Percentiles rank a stretch among this genome's conserved stretches.
phyloP scores from a whole-genome alignment of 306 rosid species.

The Pyrus communis region DNA sequence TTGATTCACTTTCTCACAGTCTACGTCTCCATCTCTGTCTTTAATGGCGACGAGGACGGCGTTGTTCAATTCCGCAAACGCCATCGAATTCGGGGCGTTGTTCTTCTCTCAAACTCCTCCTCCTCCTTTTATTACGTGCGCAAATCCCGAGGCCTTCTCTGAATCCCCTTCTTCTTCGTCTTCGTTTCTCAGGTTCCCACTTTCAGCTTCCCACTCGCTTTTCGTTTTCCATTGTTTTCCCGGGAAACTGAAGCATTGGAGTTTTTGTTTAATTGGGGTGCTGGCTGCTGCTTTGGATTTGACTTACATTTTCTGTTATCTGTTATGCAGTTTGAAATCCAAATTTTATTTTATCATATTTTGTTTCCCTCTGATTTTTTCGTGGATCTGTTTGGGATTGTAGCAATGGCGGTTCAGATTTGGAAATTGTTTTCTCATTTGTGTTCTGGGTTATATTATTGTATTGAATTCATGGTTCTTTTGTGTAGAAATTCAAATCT shows the following conservation, averaged over 20 bases:
- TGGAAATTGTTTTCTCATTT: not conserved
- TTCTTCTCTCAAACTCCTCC: not conserved
- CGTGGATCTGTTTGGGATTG: not conserved
- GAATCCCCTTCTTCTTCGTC: not conserved
- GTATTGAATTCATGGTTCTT: not conserved
- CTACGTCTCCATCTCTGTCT: constrained; percentile 3
- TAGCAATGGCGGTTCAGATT: not conserved
- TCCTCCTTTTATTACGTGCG: not conserved
- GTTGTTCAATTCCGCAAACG: not conserved
- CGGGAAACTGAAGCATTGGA: not conserved
- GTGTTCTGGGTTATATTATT: not conserved
- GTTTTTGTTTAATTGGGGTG: not conserved
- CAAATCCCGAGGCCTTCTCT: constrained; percentile 1
- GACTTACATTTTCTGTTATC: not conserved
- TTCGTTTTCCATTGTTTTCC: not conserved
- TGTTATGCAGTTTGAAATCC: not conserved
- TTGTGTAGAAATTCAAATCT: not conserved
- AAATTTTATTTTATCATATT: not conserved
- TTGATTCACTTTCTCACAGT: not conserved
- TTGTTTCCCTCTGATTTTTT: not conserved
- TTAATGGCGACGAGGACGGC: constrained; percentile 11
- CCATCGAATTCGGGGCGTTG: not conserved
- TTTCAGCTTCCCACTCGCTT: not conserved
- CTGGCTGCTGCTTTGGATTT: not conserved
- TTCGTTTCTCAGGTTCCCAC: not conserved